Percentiles rank a stretch among this genome's conserved stretches.
phyloP scores from a whole-genome alignment of 768 basidiomycete species.

The Multifurca ochricompacta region DNA sequence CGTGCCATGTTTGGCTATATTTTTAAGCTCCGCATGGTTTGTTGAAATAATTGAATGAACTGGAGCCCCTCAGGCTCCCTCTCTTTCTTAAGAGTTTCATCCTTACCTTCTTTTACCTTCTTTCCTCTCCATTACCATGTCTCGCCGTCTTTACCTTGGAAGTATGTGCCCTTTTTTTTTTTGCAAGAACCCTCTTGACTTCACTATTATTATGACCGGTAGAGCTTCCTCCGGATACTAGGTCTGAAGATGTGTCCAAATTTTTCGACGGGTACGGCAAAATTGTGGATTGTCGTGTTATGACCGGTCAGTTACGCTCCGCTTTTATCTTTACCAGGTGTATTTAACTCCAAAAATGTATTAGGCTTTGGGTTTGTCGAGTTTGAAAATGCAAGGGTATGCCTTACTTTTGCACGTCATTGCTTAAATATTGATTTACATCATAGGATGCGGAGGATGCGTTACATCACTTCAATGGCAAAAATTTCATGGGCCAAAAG shows the following conservation, averaged over 20 bases:
- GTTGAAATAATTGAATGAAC: too few relatives aligned
- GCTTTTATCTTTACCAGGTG: background rate
- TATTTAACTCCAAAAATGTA: background rate
- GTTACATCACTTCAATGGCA: conserved; percentile 78
- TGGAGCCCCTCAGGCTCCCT: background rate
- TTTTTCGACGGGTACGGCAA: conserved; percentile 88
- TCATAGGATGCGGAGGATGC: conserved; percentile 91
- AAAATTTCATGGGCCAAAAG: conserved; percentile 84
- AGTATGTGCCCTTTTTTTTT: conserved; percentile 38
- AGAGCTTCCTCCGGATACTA: conserved; percentile 81
- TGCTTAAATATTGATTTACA: conserved; percentile 11
- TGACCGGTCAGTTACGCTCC: conserved; percentile 61
- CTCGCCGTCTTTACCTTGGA: conserved; percentile 80
- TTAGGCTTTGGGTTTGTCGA: conserved; percentile 95
- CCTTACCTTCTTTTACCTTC: conserved; percentile 4
- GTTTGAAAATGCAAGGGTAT: conserved; percentile 78
- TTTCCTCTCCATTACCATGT: conserved; percentile 45
- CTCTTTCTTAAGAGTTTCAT: background rate
- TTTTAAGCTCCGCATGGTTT: conserved; percentile 18
- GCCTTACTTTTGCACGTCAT: conserved; percentile 8
- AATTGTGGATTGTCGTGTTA: conserved; percentile 86
- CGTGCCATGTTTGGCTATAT: conserved; percentile 14
- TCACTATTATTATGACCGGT: conserved; percentile 7
- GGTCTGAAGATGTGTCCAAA: conserved; percentile 77
- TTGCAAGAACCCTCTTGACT: background rate